These are phyloP conservation scores for Ogataea henricii DNA, from an alignment of 805 yeast genomes.

Conservation along the genomic window DNA sequence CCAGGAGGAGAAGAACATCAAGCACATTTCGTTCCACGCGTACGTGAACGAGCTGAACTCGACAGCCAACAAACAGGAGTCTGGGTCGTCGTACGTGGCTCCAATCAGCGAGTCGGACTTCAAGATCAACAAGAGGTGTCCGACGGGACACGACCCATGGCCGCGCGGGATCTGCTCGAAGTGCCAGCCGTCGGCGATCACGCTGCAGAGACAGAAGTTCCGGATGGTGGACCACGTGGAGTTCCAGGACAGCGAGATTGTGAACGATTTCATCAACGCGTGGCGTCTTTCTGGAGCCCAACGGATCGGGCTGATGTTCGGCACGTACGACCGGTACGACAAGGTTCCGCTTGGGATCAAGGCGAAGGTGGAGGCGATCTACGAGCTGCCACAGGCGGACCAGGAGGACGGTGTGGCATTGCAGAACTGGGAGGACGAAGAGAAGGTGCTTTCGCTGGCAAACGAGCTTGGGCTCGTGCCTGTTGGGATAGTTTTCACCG, in stretches of 20 bases:
- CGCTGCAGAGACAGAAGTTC: conserved; percentile 84
- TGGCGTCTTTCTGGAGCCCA: conserved; percentile 93
- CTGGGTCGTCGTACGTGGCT: conserved; percentile 69
- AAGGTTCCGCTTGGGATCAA: conserved; percentile 90
- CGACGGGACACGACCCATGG: conserved; percentile 87
- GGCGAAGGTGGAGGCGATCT: conserved; percentile 90
- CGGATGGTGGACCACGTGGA: conserved; percentile 99
- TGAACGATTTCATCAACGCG: conserved; percentile 81
- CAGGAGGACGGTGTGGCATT: conserved; percentile 82
- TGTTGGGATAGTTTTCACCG: conserved; percentile 88
- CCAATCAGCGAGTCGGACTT: conserved; percentile 77
- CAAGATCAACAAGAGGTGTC: conserved; percentile 63
- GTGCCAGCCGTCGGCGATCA: conserved; percentile 95
- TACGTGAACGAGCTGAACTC: conserved; percentile 73
- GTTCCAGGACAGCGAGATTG: conserved; percentile 69
- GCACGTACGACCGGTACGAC: conserved; percentile 75
- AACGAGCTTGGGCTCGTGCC: conserved; percentile 59
- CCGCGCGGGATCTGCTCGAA: conserved; percentile 93
- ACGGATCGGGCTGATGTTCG: conserved; percentile 83
- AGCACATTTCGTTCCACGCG: conserved; percentile 87
- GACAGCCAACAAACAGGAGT: conserved; percentile 58
- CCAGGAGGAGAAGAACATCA: conserved; percentile 72
- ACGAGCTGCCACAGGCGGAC: conserved; percentile 88
- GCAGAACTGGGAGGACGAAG: conserved; percentile 55
- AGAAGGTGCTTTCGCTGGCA: conserved; percentile 55